Evolutionary conservation across 2,329 filamentous ascomycete species (phyloP), one percentile per base, ranked within the genome.

Genomic region (Penicillium thymicola): DNA sequence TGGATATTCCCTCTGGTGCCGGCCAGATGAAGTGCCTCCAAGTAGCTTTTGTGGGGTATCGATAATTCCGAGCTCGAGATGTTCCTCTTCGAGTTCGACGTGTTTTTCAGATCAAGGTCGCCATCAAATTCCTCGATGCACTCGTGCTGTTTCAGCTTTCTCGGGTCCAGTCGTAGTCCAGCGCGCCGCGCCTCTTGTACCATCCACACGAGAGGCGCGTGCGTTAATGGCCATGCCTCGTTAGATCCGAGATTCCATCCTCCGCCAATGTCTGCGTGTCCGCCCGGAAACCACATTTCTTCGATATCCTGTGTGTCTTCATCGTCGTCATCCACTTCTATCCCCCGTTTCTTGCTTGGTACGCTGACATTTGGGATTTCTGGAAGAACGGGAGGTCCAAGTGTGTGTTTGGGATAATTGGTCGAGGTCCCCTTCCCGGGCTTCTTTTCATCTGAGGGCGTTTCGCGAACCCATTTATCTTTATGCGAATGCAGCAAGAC

Each of bases 191-290:
- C 83, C 70, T 85, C 83, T 38, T 80, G 75, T 0, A 89, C 81
- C 81, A 90, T 89, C 82, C 87, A 89, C 0, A 85, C 81, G 87
- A 78, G 61, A 0, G 87, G 85, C 1, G 86, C 79, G 61, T 89
- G 86, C 58, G 84, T 88, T 42, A 88, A 76, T 9, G 84, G 79
- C 50, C 72, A 74, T 25, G 71, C 66, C 64, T 88, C 87, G 18
- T 78, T 78, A 0, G 59, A 51, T 18, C 59, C 70, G 0, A 82
- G 71, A 38, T 82, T 80, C 88, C 88, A 91, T 0, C 89, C 89
- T 9, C 89, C 89, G 0, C 89, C 89, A 21, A 92, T 83, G 59
- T 92, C 89, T 2, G 82, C 88, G 58, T 93, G 89, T 6, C 85
- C 84, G 1, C 89, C 89, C 0, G 89, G 78, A 63, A 93, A 93